These are phyloP conservation scores for Cercis canadensis DNA, from an alignment of 306 rosid genomes.

Conservation along the genomic window DNA sequence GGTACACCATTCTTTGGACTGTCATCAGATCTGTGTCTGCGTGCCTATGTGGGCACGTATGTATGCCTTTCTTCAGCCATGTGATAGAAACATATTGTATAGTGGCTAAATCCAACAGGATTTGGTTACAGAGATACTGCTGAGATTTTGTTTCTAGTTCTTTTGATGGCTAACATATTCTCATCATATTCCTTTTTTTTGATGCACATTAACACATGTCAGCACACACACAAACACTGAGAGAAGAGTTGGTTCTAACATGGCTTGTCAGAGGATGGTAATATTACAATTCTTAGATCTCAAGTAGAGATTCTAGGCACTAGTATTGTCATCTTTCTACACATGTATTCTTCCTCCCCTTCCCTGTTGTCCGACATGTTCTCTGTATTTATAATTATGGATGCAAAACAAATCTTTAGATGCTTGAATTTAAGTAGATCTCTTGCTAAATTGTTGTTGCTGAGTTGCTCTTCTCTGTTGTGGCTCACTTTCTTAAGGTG, in stretches of 20 bases:
- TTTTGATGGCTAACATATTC: background rate
- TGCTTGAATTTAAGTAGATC: conserved; percentile 1
- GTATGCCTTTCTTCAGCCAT: conserved; percentile 8
- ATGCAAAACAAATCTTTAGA: background rate
- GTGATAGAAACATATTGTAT: background rate
- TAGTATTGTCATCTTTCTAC: conserved; percentile 10
- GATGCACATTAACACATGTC: background rate
- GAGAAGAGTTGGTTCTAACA: background rate
- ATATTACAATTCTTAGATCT: conserved; percentile 11
- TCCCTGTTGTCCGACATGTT: too few species aligned
- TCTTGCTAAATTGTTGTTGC: background rate
- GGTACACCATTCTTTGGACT: conserved; percentile 4
- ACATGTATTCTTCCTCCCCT: too few species aligned
- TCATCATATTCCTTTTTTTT: background rate
- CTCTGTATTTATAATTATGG: too few species aligned
- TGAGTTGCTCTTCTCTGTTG: background rate
- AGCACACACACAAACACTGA: background rate
- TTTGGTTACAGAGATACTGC: background rate
- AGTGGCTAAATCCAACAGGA: background rate
- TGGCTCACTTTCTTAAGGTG: conserved; percentile 52
- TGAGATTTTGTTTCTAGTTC: background rate
- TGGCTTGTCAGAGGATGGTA: conserved; percentile 2
- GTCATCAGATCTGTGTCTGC: background rate
- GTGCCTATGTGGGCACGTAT: background rate
- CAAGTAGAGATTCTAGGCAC: conserved; percentile 6